Conservation (phyloP, 352 stramenopile genomes). For the Pythium utonaiense region DNA sequence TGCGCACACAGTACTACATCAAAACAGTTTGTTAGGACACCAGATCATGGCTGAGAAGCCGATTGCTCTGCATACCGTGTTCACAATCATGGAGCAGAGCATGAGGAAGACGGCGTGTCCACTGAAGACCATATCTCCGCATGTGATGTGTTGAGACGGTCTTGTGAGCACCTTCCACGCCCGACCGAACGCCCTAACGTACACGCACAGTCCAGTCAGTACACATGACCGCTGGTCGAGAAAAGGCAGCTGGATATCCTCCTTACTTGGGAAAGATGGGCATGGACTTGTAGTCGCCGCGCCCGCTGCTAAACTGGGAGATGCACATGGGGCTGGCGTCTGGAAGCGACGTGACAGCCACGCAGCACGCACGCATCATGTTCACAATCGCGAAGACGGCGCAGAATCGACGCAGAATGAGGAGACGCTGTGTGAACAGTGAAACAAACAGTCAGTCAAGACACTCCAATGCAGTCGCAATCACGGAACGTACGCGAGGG, state of each 20-base stretch:
- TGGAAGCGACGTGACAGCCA: constrained; percentile 81
- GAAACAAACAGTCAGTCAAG: not conserved
- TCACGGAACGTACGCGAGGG: constrained; percentile 51
- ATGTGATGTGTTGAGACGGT: constrained; percentile 85
- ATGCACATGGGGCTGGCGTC: constrained; percentile 87
- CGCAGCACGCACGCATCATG: constrained; percentile 80
- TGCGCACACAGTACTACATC: constrained; percentile 66
- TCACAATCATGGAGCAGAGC: constrained; percentile 78
- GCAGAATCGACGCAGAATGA: constrained; percentile 82
- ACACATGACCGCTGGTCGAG: not conserved
- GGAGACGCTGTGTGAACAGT: constrained; percentile 43
- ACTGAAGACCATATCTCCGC: constrained; percentile 88
- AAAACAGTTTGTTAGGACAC: too few relatives aligned
- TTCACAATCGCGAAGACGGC: constrained; percentile 86
- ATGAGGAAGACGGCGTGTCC: constrained; percentile 84
- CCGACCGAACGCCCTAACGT: constrained; percentile 59
- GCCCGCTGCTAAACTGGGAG: constrained; percentile 69
- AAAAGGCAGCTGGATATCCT: not conserved
- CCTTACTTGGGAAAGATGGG: constrained; percentile 88
- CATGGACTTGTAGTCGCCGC: constrained; percentile 73
- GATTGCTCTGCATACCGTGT: constrained; percentile 52
- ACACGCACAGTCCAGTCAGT: not conserved
- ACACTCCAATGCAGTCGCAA: not conserved
- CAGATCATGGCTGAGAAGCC: too few relatives aligned
- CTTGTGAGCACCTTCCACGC: constrained; percentile 81